Conservation (phyloP, 225 moss, liverwort and hornwort species). For the Bryum argenteum region DNA sequence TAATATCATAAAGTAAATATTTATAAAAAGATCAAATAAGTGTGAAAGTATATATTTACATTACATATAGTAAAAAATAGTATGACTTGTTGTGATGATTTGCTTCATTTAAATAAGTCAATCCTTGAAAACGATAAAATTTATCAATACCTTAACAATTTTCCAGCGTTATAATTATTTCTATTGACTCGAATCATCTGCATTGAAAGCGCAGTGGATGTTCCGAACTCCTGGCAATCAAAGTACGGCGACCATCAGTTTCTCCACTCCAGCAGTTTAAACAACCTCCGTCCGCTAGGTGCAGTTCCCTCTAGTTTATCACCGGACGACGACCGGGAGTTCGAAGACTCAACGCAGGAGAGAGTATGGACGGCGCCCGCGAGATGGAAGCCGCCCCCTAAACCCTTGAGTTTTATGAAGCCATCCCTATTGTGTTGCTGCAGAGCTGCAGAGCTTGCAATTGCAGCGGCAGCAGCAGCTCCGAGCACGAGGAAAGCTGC, state of each 20-base stretch:
- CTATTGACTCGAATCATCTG: background rate
- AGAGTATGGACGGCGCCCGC: background rate
- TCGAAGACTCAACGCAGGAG: background rate
- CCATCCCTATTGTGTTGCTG: constrained; percentile 5
- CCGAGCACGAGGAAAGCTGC: constrained; percentile 3
- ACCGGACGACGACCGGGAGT: background rate
- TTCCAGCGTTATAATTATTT: background rate
- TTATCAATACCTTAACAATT: too few relatives aligned
- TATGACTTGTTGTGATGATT: too few relatives aligned
- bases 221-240: background rate
- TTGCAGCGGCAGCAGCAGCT: constrained; percentile 42
- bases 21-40: too few relatives aligned
- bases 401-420: constrained; percentile 28
- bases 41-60: too few relatives aligned
- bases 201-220: background rate
- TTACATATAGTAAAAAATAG: too few relatives aligned
- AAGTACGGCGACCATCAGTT: background rate
- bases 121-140: too few relatives aligned
- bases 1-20: too few relatives aligned
- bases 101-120: too few relatives aligned
- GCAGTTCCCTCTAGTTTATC: background rate
- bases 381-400: constrained; percentile 37
- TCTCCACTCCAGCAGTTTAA: too few relatives aligned
- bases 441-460: constrained; percentile 32
- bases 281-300: background rate